These are phyloP conservation scores for Globisporangium parvum DNA, from an alignment of 352 stramenopile genomes.

Conservation along the genomic window DNA sequence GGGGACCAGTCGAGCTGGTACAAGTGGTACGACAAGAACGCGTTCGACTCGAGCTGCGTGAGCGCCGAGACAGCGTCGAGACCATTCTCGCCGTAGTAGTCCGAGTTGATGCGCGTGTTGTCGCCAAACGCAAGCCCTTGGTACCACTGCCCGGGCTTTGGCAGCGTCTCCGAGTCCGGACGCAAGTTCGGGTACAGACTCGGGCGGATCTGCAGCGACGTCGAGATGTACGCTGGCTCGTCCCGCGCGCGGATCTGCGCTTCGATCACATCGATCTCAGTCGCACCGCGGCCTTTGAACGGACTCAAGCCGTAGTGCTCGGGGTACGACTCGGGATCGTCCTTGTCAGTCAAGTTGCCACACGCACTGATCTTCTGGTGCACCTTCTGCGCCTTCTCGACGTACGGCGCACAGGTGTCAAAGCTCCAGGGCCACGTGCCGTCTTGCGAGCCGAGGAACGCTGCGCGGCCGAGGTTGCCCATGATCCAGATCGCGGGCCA, in stretches of 20 bases:
- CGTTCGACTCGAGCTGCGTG: conserved; percentile 85
- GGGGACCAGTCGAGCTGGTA: conserved; percentile 96
- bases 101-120: conserved; percentile 88
- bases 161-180: conserved; percentile 44
- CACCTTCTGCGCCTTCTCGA: conserved; percentile 87
- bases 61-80: conserved; percentile 94
- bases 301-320: conserved; percentile 90
- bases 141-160: conserved; percentile 87
- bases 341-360: conserved; percentile 90
- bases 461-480: conserved; percentile 94
- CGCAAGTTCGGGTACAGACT: conserved; percentile 65
- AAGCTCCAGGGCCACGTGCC: conserved; percentile 97
- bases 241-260: conserved; percentile 81
- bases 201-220: conserved; percentile 90
- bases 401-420: conserved; percentile 78
- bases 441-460: conserved; percentile 91
- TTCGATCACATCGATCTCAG: conserved; percentile 97
- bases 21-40: conserved; percentile 91
- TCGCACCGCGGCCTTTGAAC: conserved; percentile 89
- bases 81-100: conserved; percentile 93
- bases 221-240: conserved; percentile 88
- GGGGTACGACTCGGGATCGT: conserved; percentile 80
- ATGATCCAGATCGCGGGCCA: conserved; percentile 98
- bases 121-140: conserved; percentile 80
- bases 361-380: conserved; percentile 94